phyloP scores from a whole-genome alignment of 129 eudicot species.

The Artemisia argyi region DNA sequence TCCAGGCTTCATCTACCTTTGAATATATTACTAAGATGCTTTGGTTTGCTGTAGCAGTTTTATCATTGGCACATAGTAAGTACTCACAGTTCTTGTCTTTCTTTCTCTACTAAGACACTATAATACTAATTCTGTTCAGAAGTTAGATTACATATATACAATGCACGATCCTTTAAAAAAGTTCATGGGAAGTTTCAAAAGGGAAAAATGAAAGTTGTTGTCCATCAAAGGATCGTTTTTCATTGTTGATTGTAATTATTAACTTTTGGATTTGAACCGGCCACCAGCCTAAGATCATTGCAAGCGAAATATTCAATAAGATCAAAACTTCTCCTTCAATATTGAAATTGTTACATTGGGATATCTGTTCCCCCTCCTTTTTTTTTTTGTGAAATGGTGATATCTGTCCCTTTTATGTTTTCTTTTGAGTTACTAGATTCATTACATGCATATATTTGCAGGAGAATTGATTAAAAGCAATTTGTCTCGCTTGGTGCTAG shows the following conservation, averaged over 20 bases:
- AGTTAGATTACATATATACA: too few relatives aligned
- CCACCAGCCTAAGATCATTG: background rate
- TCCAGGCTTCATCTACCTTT: conserved; percentile 30
- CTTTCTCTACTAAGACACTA: too few relatives aligned
- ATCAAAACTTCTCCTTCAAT: background rate
- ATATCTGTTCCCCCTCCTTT: too few relatives aligned
- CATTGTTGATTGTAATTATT: too few relatives aligned
- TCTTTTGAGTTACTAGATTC: background rate
- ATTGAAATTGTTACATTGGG: background rate
- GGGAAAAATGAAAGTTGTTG: too few relatives aligned
- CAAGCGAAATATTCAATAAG: background rate
- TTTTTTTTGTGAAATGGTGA: too few relatives aligned
- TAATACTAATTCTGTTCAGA: too few relatives aligned
- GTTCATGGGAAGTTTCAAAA: too few relatives aligned
- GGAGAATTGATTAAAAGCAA: conserved; percentile 57
- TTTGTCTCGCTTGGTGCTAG: conserved; percentile 49
- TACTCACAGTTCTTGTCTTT: background rate
- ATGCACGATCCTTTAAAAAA: too few relatives aligned
- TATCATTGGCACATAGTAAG: conserved; percentile 62
- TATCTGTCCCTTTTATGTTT: background rate
- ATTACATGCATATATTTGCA: conserved; percentile 29
- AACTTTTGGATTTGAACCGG: background rate
- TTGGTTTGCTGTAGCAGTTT: conserved; percentile 62
- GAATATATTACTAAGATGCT: conserved; percentile 42
- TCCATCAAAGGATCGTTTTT: too few relatives aligned